Evolutionary conservation across 192 early-diverging fungal genomes (phyloP).

Genomic region (Podila horticola): DNA sequence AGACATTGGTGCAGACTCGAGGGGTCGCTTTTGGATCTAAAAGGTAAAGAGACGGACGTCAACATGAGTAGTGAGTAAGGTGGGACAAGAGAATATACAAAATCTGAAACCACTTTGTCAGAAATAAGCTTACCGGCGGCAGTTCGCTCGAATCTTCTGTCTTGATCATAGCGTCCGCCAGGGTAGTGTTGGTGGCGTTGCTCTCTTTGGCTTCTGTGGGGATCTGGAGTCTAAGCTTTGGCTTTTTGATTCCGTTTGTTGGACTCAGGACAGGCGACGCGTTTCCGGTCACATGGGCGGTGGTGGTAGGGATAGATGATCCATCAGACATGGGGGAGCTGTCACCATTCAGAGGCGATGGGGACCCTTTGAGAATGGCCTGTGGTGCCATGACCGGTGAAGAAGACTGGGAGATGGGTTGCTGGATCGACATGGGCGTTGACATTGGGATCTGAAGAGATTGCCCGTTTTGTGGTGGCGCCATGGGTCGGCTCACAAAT

Average conservation of each 20-base stretch:
- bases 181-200: constrained; percentile 15
- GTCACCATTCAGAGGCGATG: constrained; percentile 16
- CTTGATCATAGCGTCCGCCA: constrained; percentile 41
- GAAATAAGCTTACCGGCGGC: constrained; percentile 29
- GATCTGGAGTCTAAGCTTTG: constrained; percentile 57
- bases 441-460: constrained; percentile 1
- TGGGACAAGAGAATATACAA: not conserved
- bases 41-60: constrained; percentile 10
- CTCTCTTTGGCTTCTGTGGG: constrained; percentile 39
- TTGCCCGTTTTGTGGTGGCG: not conserved
- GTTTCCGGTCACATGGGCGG: constrained; percentile 1
- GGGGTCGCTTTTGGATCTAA: constrained; percentile 44
- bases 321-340: constrained; percentile 31
- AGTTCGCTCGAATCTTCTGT: constrained; percentile 38
- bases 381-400: constrained; percentile 30
- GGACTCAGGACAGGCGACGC: constrained; percentile 41
- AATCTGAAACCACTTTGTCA: not conserved
- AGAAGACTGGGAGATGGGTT: constrained; percentile 23
- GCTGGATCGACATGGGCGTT: not conserved
- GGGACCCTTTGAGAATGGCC: constrained; percentile 9
- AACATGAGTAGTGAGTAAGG: not conserved
- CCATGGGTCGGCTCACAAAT: constrained; percentile 3
- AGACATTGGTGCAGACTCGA: constrained; percentile 74
- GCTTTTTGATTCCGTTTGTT: constrained; percentile 52
- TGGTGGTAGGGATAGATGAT: constrained; percentile 1